Base-by-base conservation (phyloP, 2,329 filamentous ascomycete species). In the Aspergillus japonicus region DNA sequence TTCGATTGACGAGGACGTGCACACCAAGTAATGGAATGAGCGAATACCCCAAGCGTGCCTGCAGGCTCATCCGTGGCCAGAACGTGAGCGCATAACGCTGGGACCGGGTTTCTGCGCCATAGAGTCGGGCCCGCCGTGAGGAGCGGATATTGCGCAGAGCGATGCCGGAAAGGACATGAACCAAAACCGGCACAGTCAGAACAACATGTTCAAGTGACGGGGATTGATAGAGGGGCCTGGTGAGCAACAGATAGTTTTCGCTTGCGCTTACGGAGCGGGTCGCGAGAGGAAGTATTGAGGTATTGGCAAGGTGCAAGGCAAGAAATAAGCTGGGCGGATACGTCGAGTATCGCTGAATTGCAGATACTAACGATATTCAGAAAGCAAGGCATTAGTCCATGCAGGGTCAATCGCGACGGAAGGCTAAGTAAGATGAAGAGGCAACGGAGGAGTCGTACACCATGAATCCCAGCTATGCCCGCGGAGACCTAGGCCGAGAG, bases 191-290 rank as follows among this genome's bases (percentile, higher is more conserved):
- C 2, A 92, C 75, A 48, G 83, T 87, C 61, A 98, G 85, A 62
- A 98, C 82, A 21, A 96, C 78, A 3, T 92, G 91, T 72, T 97
- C 93, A 54, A 89, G 83, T 16, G 91, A 80, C 2, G 89, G 83
- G 1, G 91, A 93, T 76, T 97, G 94, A 80, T 98, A 98, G 75
- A 95, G 87, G 52, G 96, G 93, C 62, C 94, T 87, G 29, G 92
- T 93, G 75, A 96, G 90, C 64, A 98, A 88, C 52, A 98, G 87
- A 76, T 92, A 96, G 53, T 87, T 87, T 73, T 97, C 93, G 61
- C 90, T 90, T 55, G 87, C 84, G 8, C 88, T 80, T 6, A 95
- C 85, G 50, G 89, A 91, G 59, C 83, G 85, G 47, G 90, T 91
- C 53, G 88, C 68, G 42, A 95, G 85, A 0, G 92, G 92, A 64